Evolutionary conservation across 257 asterid species (phyloP).

Genomic region (Petunia axillaris): DNA sequence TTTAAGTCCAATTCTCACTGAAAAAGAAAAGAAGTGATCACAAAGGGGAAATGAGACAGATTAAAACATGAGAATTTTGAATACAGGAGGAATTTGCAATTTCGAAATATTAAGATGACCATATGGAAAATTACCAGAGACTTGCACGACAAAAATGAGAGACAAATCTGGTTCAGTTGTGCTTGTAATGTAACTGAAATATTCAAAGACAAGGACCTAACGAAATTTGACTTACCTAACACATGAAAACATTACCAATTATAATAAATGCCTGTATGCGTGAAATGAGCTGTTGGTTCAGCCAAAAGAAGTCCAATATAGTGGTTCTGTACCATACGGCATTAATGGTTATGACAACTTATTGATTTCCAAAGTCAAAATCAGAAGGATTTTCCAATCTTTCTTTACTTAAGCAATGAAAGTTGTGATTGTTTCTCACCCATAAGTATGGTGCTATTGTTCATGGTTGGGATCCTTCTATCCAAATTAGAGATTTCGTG

Average conservation of each 20-base stretch:
- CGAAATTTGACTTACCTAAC: conserved; percentile 28
- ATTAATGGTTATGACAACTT: background rate
- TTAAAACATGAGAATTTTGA: too few relatives aligned
- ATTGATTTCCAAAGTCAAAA: background rate
- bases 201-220: conserved; percentile 37
- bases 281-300: conserved; percentile 2
- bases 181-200: conserved; percentile 24
- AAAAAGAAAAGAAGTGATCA: too few relatives aligned
- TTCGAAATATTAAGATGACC: background rate
- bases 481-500: too few relatives aligned
- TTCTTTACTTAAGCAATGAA: conserved; percentile 6
- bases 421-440: background rate
- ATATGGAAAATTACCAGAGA: background rate
- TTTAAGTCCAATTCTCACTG: too few relatives aligned
- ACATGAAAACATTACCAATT: conserved; percentile 10
- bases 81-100: background rate
- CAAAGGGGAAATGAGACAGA: too few relatives aligned
- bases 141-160: background rate
- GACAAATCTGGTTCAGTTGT: conserved; percentile 14
- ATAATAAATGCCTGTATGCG: conserved; percentile 17
- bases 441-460: too few relatives aligned
- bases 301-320: conserved; percentile 11
- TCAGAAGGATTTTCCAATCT: background rate
- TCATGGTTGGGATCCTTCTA: too few relatives aligned
- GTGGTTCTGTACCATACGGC: conserved; percentile 21